Conservation (phyloP, 2,329 filamentous ascomycete species). For the Claviceps spartinae region DNA sequence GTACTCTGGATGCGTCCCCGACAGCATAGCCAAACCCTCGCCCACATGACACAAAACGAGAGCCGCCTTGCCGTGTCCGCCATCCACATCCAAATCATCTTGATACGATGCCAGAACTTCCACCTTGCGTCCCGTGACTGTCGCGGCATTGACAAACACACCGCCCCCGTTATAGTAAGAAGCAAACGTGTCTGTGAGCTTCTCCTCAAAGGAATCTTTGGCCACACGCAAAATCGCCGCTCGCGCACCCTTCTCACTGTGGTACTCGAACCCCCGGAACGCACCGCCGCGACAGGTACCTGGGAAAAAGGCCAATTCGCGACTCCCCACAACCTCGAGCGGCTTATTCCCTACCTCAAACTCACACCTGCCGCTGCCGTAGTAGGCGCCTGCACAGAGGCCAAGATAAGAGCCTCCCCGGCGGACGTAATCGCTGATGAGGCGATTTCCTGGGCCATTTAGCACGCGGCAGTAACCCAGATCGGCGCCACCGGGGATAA, state of each 20-base stretch:
- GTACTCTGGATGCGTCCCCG: slow-evolving; percentile 84
- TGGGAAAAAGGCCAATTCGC: slow-evolving; percentile 81
- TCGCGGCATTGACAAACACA: slow-evolving; percentile 70
- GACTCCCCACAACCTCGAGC: slow-evolving; percentile 72
- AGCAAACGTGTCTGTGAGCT: slow-evolving; percentile 47
- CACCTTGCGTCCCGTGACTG: slow-evolving; percentile 48
- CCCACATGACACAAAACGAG: slow-evolving; percentile 75
- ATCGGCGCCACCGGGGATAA: slow-evolving; percentile 90
- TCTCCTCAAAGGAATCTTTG: slow-evolving; percentile 41
- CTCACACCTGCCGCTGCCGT: slow-evolving; percentile 67
- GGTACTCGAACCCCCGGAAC: slow-evolving; percentile 81
- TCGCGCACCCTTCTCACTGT: slow-evolving; percentile 70
- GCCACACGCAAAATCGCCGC: slow-evolving; percentile 55
- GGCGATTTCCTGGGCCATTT: slow-evolving; percentile 76
- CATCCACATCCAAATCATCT: slow-evolving; percentile 61
- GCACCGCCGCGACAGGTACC: slow-evolving; percentile 76
- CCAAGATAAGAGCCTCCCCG: slow-evolving; percentile 77
- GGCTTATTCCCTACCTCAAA: slow-evolving; percentile 72
- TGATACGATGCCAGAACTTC: slow-evolving; percentile 73
- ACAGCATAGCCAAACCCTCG: slow-evolving; percentile 65
- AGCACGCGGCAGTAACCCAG: slow-evolving; percentile 77
- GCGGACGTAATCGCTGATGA: slow-evolving; percentile 75
- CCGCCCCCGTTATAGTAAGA: slow-evolving; percentile 93
- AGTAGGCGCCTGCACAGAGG: slow-evolving; percentile 91
- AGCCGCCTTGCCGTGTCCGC: slow-evolving; percentile 60